These are phyloP conservation scores for Starmerella scarabaei DNA, from an alignment of 805 yeast species.

Conservation along the genomic window DNA sequence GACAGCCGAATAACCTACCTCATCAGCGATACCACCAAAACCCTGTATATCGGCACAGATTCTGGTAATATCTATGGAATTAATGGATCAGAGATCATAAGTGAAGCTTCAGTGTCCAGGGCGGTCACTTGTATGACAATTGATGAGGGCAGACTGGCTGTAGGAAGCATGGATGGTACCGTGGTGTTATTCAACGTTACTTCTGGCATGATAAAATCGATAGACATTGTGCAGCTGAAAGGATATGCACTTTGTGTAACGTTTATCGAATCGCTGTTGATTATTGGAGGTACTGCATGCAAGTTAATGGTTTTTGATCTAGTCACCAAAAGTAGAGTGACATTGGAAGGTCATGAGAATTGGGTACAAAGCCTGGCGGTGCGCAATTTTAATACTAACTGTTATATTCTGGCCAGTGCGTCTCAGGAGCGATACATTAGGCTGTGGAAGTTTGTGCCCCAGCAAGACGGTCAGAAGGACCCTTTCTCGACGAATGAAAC, in stretches of 20 bases:
- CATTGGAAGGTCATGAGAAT: conserved; percentile 83
- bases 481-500: conserved; percentile 36
- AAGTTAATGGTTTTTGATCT: conserved; percentile 37
- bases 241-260: conserved; percentile 25
- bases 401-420: conserved; percentile 64
- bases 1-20: conserved; percentile 4
- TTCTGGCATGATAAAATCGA: conserved; percentile 5
- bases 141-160: conserved; percentile 29
- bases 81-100: neutral
- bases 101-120: neutral
- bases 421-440: conserved; percentile 88
- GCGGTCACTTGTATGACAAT: conserved; percentile 3
- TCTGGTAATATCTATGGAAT: conserved; percentile 2
- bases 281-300: conserved; percentile 29
- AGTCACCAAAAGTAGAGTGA: conserved; percentile 7
- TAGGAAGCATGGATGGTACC: conserved; percentile 55
- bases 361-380: conserved; percentile 76
- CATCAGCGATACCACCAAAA: neutral
- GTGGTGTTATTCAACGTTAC: conserved; percentile 45
- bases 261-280: conserved; percentile 18
- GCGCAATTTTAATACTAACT: conserved; percentile 33
- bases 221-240: conserved; percentile 4
- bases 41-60: conserved; percentile 10
- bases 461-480: conserved; percentile 46
- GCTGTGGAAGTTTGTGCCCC: conserved; percentile 53